These are phyloP conservation scores for Dalechampia spathulata DNA, from an alignment of 441 rosid genomes.

Conservation along the genomic window DNA sequence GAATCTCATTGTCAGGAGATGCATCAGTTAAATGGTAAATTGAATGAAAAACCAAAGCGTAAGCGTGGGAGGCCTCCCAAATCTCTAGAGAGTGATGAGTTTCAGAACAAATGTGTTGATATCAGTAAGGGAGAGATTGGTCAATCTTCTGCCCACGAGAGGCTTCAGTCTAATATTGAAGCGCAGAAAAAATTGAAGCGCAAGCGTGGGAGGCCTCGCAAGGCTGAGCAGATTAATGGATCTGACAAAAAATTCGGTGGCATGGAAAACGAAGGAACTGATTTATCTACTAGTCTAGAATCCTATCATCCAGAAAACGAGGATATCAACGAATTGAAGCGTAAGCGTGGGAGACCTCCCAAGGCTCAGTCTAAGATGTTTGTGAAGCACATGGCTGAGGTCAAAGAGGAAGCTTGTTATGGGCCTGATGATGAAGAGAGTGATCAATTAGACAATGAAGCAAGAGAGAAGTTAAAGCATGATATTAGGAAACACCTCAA, in stretches of 20 bases:
- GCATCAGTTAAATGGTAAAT: neutral
- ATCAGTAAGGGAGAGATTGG: slow-evolving; percentile 1
- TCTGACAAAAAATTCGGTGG: slow-evolving; percentile 5
- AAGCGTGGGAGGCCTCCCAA: slow-evolving; percentile 24
- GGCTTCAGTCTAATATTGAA: neutral
- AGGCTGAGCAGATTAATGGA: slow-evolving; percentile 13
- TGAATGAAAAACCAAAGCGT: neutral
- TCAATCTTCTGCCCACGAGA: neutral
- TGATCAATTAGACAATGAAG: slow-evolving; percentile 1
- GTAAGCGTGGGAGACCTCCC: slow-evolving; percentile 18
- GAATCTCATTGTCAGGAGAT: neutral
- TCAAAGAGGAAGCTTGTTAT: neutral
- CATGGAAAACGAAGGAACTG: slow-evolving; percentile 6
- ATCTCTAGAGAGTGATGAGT: slow-evolving; percentile 3
- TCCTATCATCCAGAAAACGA: neutral
- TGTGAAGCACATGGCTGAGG: slow-evolving; percentile 6
- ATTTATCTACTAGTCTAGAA: neutral
- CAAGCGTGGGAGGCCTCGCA: slow-evolving; percentile 28
- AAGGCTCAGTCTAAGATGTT: slow-evolving; percentile 14
- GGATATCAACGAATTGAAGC: slow-evolving; percentile 5
- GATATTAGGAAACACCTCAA: slow-evolving; percentile 31
- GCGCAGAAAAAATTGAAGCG: slow-evolving; percentile 12
- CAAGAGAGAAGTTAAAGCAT: slow-evolving; percentile 9
- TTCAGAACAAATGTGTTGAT: neutral
- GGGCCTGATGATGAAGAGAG: slow-evolving; percentile 2